Conservation (phyloP, 129 eudicot genomes). For the Tagetes patula region DNA sequence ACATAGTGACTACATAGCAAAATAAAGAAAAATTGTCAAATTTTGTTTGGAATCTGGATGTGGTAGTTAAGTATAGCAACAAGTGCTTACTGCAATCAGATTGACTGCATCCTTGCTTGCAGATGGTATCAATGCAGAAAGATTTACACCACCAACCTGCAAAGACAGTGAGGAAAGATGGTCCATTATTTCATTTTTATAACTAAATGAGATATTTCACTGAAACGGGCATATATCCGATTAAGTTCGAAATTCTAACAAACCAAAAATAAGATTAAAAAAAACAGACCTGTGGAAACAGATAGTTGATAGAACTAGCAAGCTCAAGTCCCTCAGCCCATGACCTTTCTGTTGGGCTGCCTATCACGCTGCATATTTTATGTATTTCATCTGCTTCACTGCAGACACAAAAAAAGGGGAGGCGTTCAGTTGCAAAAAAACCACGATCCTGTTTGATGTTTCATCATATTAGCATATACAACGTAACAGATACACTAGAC, state of each 20-base stretch:
- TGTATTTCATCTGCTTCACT: constrained; percentile 97
- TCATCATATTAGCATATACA: constrained; percentile 5
- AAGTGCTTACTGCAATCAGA: constrained; percentile 61
- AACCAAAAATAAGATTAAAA: neutral
- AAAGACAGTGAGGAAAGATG: constrained; percentile 1
- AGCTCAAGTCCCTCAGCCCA: constrained; percentile 86
- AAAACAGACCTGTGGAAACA: constrained; percentile 71
- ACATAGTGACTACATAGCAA: constrained; percentile 67
- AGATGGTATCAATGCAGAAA: constrained; percentile 74
- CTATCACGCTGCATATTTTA: constrained; percentile 86
- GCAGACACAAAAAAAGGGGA: constrained; percentile 24
- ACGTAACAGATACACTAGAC: neutral
- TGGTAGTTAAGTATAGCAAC: constrained; percentile 1
- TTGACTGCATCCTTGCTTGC: constrained; percentile 83
- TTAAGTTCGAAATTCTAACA: neutral
- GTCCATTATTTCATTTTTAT: neutral
- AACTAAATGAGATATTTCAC: neutral
- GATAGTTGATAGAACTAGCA: constrained; percentile 67
- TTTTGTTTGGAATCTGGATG: neutral
- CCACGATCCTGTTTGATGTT: neutral
- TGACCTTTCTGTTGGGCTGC: constrained; percentile 62
- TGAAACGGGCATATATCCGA: neutral
- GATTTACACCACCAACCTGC: constrained; percentile 77
- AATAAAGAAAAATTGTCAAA: neutral
- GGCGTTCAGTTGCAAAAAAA: neutral